A percentile compares a stretch with the other conserved stretches of the same genome.
These are phyloP conservation scores for Salisapilia sapeloensis DNA, from an alignment of 352 stramenopile species.

Conservation along the genomic window DNA sequence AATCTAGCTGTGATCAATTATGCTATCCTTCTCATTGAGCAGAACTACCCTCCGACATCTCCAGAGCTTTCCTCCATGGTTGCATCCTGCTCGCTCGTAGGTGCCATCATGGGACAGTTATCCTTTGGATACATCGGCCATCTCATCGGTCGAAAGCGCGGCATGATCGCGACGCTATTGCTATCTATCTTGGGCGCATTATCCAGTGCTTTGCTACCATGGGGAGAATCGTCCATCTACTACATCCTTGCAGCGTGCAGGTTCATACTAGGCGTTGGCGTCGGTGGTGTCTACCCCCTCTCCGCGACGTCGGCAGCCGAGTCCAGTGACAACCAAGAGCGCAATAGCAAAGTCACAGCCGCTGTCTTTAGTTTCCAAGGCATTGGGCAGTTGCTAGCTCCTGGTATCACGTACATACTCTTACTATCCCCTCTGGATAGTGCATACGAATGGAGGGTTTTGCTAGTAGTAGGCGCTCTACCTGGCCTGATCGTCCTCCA, in stretches of 20 bases:
- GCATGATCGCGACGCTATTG: slow-evolving; percentile 62
- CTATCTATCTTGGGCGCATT: slow-evolving; percentile 42
- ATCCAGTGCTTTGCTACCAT: slow-evolving; percentile 38
- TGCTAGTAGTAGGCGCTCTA: slow-evolving; percentile 34
- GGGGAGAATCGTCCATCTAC: slow-evolving; percentile 34
- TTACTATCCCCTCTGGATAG: slow-evolving; percentile 13
- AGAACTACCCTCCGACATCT: slow-evolving; percentile 28
- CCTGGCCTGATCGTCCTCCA: slow-evolving; percentile 39
- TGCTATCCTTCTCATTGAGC: slow-evolving; percentile 32
- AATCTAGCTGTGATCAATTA: slow-evolving; percentile 69
- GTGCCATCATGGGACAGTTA: slow-evolving; percentile 63
- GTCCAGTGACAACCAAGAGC: slow-evolving; percentile 18
- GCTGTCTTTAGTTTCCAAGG: slow-evolving; percentile 55
- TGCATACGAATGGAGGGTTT: slow-evolving; percentile 24
- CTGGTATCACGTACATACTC: slow-evolving; percentile 44
- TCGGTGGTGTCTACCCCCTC: slow-evolving; percentile 69
- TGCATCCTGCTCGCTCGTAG: slow-evolving; percentile 49
- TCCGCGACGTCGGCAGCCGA: slow-evolving; percentile 54
- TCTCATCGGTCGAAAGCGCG: slow-evolving; percentile 37
- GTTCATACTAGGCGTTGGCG: slow-evolving; percentile 57
- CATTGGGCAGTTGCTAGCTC: slow-evolving; percentile 31
- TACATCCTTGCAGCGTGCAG: slow-evolving; percentile 40
- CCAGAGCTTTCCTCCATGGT: slow-evolving; percentile 41
- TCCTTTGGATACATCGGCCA: slow-evolving; percentile 70
- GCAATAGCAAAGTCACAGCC: slow-evolving; percentile 48